Conservation (phyloP, 2,329 filamentous ascomycete species). For the Trichophyton rubrum region DNA sequence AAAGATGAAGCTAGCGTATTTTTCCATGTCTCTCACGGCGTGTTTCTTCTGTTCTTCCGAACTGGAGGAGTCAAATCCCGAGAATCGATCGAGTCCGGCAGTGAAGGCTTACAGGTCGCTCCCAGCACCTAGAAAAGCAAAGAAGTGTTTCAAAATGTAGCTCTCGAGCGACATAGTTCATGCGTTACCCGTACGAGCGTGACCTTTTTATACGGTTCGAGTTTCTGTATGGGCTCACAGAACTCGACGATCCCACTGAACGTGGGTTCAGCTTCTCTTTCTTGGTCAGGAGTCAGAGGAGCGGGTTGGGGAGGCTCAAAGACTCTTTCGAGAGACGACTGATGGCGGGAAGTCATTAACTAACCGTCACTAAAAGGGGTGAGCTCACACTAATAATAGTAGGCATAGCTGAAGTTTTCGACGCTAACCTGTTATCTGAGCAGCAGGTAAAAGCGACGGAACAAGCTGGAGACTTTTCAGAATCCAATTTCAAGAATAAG, state of each 20-base stretch:
- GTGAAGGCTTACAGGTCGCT: slow-evolving; percentile 4
- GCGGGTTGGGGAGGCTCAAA: slow-evolving; percentile 5
- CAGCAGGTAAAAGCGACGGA: too few species aligned
- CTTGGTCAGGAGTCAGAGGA: slow-evolving; percentile 9
- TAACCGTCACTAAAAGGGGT: too few species aligned
- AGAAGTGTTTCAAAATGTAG: slow-evolving; percentile 11
- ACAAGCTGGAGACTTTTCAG: too few species aligned
- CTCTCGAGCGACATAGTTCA: slow-evolving; percentile 12
- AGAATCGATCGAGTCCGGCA: slow-evolving; percentile 6
- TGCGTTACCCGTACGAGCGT: slow-evolving; percentile 16
- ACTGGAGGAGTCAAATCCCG: slow-evolving; percentile 5
- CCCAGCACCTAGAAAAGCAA: slow-evolving; percentile 7
- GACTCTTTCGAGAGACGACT: slow-evolving; percentile 10
- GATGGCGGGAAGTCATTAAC: slow-evolving; percentile 1
- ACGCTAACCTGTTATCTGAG: too few species aligned
- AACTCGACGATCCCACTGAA: slow-evolving; percentile 13
- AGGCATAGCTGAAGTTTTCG: too few species aligned
- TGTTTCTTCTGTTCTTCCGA: slow-evolving; percentile 5
- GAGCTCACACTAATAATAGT: too few species aligned
- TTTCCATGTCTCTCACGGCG: slow-evolving; percentile 6
- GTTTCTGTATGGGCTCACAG: slow-evolving; percentile 15
- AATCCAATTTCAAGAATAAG: too few species aligned
- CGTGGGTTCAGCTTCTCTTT: slow-evolving; percentile 9
- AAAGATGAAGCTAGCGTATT: slow-evolving; percentile 14
- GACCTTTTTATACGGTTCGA: slow-evolving; percentile 15